Evolutionary conservation across 495 filamentous ascomycete species (phyloP), one percentile per base, ranked within the genome.

Genomic region (Mytilinidion resinicola): DNA sequence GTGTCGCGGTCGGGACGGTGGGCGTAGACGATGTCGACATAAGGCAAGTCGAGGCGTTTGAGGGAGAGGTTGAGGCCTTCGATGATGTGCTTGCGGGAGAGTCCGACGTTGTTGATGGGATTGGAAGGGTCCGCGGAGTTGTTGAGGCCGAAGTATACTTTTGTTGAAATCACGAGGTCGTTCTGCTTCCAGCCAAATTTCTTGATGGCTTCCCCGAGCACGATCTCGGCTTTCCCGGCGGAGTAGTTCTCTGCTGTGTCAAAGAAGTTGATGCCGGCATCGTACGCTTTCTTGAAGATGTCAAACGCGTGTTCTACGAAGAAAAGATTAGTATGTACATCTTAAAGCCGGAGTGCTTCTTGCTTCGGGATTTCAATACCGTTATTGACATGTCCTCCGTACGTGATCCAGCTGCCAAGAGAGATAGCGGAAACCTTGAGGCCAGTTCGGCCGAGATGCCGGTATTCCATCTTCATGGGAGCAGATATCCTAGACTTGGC

Each of bases 131-230:
- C 81, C 83, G 54, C 9, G 47, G 47, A 30, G 25, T 50, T 50
- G 17, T 57, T 30, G 38, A 30, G 34, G 15, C 25, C 25, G 25
- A 30, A 30, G 6, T 30, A 30, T 70, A 86, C 78, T 78, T 91
- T 92, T 19, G 88, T 91, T 46, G 83, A 88, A 63, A 93, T 84
- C 34, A 93, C 89, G 37, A 90, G 73, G 70, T 91, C 87, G 69
- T 86, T 87, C 41, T 87, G 79, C 63, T 85, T 85, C 89, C 89
- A 87, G 53, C 73, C 79, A 57, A 78, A 84, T 67, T 78, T 73
- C 64, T 78, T 77, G 50, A 83, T 85, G 2, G 85, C 85, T 61
- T 80, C 67, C 17, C 88, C 88, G 82, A 91, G 87, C 42, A 88
- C 80, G 50, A 81, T 67, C 69, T 91, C 87, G 10, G 80, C 85